Evolutionary conservation across 306 rosid genomes (phyloP), one percentile per base, ranked within the genome.

Genomic region (Prosopis cineraria): DNA sequence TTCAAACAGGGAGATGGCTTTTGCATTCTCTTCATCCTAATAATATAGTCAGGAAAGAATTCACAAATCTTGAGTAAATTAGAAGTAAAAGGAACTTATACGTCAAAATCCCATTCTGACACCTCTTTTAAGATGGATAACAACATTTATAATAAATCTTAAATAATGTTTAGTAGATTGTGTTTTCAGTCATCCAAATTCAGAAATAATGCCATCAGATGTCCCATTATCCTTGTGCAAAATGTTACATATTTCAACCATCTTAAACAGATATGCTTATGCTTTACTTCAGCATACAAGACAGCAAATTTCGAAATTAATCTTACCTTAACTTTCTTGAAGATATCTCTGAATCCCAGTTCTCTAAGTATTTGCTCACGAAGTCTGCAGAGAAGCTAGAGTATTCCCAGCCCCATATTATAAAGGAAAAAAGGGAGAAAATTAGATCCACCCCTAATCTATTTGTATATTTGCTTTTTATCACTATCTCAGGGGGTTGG

Each of bases 11-110:
- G 93, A 63, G 62, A 95, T 88, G 72, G 97, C 98, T 79, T 91
- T 95, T 74, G 90, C 89, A 84, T 95, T 95, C 88, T 95, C 99
- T 86, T 91, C 96, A 64, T 82, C 97, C 99, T 95, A 70, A 41
- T 13, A 55, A 80, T 74, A 75, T 47, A 31, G 73, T 82, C 59
- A 25, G n/a, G 72, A 12, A 78, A 40, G 29, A 74, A 31, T 74
- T 74, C 27, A 58, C 17, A 66, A 72, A 71, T 53, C 44, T 39
- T 30, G 13, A 5, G 36, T 78, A 56, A 55, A 84, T 65, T 37
- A 40, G 68, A 75, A 83, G 41, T 59, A 44, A 55, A 70, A 22
- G 72, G 64, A 56, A 66, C 68, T 75, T 45, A 55, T 36, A 16
- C 36, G 52, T 71, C 52, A 79, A 19, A 20, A 44, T 72, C 66